These are phyloP conservation scores for Pseudocercospora eumusae DNA, from an alignment of 2,329 filamentous ascomycete genomes.

Conservation along the genomic window DNA sequence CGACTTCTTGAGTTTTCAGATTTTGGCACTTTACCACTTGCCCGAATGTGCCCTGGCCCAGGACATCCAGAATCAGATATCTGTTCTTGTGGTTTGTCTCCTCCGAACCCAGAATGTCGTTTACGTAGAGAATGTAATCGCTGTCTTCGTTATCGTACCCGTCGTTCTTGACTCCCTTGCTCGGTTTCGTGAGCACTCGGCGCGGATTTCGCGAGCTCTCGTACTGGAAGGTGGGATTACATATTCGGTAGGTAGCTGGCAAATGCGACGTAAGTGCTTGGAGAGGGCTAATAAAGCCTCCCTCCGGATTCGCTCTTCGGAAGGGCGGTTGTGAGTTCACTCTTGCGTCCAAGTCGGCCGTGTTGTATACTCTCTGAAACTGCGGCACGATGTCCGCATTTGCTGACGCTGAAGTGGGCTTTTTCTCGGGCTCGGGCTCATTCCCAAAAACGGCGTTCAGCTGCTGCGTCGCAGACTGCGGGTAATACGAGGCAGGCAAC, in stretches of 20 bases:
- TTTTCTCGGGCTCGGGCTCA: slow-evolving; percentile 51
- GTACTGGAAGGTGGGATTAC: slow-evolving; percentile 97
- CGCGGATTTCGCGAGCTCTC: slow-evolving; percentile 96
- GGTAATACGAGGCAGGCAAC: slow-evolving; percentile 58
- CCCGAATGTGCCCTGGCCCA: slow-evolving; percentile 96
- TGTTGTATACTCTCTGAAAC: slow-evolving; percentile 74
- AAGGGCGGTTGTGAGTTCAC: slow-evolving; percentile 87
- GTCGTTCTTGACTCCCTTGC: slow-evolving; percentile 98
- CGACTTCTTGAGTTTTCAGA: slow-evolving; percentile 95
- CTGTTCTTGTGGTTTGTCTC: slow-evolving; percentile 99
- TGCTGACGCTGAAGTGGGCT: slow-evolving; percentile 46
- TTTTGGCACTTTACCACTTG: slow-evolving; percentile 99
- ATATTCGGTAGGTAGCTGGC: slow-evolving; percentile 94
- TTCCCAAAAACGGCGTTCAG: slow-evolving; percentile 67
- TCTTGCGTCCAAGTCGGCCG: slow-evolving; percentile 75
- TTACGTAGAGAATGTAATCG: slow-evolving; percentile 98
- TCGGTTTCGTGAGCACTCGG: slow-evolving; percentile 93
- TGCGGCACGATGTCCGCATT: slow-evolving; percentile 68
- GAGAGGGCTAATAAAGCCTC: slow-evolving; percentile 94
- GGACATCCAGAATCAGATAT: slow-evolving; percentile 93
- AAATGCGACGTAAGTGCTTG: slow-evolving; percentile 93
- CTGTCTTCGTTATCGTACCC: slow-evolving; percentile 99
- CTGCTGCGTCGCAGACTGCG: slow-evolving; percentile 67
- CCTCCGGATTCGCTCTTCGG: slow-evolving; percentile 90
- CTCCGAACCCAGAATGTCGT: slow-evolving; percentile 96